These are phyloP conservation scores for Aureobasidium sp. DNA, from an alignment of 2,329 filamentous ascomycete genomes.

Conservation along the genomic window DNA sequence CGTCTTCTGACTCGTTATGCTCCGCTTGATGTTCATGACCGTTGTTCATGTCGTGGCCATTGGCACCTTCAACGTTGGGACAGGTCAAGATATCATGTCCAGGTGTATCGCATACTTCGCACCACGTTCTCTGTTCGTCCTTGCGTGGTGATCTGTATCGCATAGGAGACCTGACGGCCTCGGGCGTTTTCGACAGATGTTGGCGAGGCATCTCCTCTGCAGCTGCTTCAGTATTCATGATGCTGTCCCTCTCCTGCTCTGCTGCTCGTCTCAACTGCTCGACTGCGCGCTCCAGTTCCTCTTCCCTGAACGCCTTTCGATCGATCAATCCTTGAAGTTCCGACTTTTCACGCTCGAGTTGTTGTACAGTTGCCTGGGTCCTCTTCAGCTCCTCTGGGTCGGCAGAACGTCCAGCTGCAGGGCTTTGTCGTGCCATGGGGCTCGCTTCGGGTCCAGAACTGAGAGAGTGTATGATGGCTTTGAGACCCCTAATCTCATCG, in stretches of 20 bases:
- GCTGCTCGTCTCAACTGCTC: constrained; percentile 23
- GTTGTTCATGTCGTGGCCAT: not conserved
- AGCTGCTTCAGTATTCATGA: constrained; percentile 42
- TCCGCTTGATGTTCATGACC: not conserved
- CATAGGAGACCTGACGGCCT: constrained; percentile 40
- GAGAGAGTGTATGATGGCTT: constrained; percentile 94
- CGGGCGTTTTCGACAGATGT: constrained; percentile 44
- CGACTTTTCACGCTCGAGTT: constrained; percentile 70
- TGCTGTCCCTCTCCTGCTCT: constrained; percentile 42
- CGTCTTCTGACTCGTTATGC: not conserved
- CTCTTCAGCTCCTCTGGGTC: constrained; percentile 44
- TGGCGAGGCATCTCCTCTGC: constrained; percentile 37
- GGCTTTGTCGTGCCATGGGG: constrained; percentile 15
- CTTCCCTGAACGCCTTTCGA: constrained; percentile 64
- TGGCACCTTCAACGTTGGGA: not conserved
- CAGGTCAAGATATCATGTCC: not conserved
- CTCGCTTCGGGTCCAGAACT: constrained; percentile 57
- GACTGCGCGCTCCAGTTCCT: constrained; percentile 71
- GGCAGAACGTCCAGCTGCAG: constrained; percentile 7
- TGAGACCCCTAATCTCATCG: constrained; percentile 92
- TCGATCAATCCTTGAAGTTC: constrained; percentile 69
- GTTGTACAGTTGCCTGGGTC: constrained; percentile 54
- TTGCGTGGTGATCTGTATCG: constrained; percentile 13
- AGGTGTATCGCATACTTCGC: not conserved
- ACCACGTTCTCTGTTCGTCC: not conserved